Conservation (phyloP, 306 rosid genomes). For the Prunus kanzakura region DNA sequence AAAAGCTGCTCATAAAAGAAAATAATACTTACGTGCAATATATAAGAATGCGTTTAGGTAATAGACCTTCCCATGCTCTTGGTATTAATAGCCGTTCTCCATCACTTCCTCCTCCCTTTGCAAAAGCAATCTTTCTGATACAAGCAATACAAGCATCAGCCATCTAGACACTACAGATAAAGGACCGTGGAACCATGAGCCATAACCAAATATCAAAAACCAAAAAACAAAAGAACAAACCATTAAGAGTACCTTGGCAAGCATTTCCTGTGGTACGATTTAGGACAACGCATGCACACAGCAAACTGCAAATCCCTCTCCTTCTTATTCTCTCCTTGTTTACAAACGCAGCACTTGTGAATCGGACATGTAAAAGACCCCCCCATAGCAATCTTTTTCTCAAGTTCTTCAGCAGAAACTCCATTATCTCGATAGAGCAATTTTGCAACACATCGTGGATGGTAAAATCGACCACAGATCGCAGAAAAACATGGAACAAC, state of each 20-base stretch:
- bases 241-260: conserved; percentile 46
- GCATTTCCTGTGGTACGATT: conserved; percentile 68
- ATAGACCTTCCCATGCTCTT: conserved; percentile 68
- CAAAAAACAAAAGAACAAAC: neutral
- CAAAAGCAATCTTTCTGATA: conserved; percentile 46
- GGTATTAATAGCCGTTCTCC: conserved; percentile 20
- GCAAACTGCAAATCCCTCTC: conserved; percentile 54
- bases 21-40: conserved; percentile 63
- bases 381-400: conserved; percentile 35
- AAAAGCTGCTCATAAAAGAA: conserved; percentile 6
- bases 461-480: conserved; percentile 61
- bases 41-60: conserved; percentile 51
- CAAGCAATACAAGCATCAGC: conserved; percentile 5
- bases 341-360: conserved; percentile 51
- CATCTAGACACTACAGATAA: neutral
- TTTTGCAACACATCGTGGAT: conserved; percentile 55
- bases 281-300: conserved; percentile 66
- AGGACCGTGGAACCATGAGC: neutral
- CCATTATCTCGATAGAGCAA: conserved; percentile 31
- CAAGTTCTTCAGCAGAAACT: conserved; percentile 29
- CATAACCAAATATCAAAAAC: neutral
- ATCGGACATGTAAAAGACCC: conserved; percentile 61
- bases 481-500: conserved; percentile 56
- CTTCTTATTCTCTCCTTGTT: conserved; percentile 45
- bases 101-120: conserved; percentile 23